Base-by-base conservation (phyloP, 257 asterid genomes). In the Capsicum pubescens region DNA sequence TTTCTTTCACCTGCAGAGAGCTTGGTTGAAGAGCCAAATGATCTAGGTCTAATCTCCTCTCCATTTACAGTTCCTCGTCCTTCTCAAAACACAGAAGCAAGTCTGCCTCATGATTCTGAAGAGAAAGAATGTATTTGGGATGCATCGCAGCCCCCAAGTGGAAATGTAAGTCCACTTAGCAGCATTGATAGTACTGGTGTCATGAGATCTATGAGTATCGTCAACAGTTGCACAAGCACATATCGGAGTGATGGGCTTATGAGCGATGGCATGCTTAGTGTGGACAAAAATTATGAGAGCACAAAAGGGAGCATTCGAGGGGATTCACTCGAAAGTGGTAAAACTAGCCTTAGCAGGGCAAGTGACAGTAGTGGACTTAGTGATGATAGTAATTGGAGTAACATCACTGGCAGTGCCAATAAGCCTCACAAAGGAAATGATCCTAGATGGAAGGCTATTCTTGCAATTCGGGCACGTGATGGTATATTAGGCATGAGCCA, bases 381-480 rank as follows among this genome's bases (percentile, higher is more conserved):
- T 36, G 91, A 90, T 86, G 93, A 89, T 44, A 90, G 93, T 83
- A 87, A 84, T 84, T 90, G 93, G 93, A 90, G 93, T 81, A 89
- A 87, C 85, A 48, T 82, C 55, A 90, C 91, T 8, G 93, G 93
- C n/a, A 87, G 90, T 76, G 90, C 89, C 58, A 89, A 86, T 60
- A 89, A 90, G 84, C 93, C 93, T 82, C 92, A 90, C 87, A 87
- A 89, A 85, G 92, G 93, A 80, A 90, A 89, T 35, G 93, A 89
- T 89, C 93, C 93, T n/a, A 87, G 92, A 72, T 90, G 93, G 92
- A 90, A 90, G 84, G 89, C 93, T 46, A 90, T 90, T 67, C 90
- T 87, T 12, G 92, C 90, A 3, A 85, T 90, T 84, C 90, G 89
- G 82, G 71, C 71, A 16, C 88, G 91, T 19, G 91, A 89, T 87